phyloP scores from a whole-genome alignment of 257 asterid species.

The Penstemon eatonii region DNA sequence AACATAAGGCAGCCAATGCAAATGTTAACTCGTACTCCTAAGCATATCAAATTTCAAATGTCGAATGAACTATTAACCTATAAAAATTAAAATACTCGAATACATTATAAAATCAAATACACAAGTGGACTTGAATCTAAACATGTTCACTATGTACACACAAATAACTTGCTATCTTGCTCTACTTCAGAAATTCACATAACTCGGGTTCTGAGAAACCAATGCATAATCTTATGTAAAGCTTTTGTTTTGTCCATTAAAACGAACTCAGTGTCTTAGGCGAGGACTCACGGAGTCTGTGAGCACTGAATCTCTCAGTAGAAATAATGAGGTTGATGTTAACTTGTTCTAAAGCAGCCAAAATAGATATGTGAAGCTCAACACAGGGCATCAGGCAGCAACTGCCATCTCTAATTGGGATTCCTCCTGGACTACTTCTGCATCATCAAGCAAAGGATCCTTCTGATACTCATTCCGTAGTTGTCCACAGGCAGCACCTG shows the following conservation, averaged over 20 bases:
- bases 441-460: slow-evolving; percentile 53
- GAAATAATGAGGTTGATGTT: neutral
- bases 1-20: too few species aligned
- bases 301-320: neutral
- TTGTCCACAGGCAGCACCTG: slow-evolving; percentile 97
- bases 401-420: slow-evolving; percentile 48
- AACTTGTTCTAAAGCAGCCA: neutral
- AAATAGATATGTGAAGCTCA: neutral
- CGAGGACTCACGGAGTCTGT: neutral
- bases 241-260: slow-evolving; percentile 1
- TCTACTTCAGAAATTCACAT: neutral
- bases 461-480: slow-evolving; percentile 89
- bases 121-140: too few species aligned
- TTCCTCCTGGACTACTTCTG: slow-evolving; percentile 31
- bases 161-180: neutral
- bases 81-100: too few species aligned
- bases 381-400: slow-evolving; percentile 42
- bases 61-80: too few species aligned
- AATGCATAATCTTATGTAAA: slow-evolving; percentile 16
- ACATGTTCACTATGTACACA: neutral
- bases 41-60: too few species aligned
- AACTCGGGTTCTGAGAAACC: neutral
- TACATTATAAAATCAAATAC: too few species aligned
- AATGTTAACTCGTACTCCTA: too few species aligned
- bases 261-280: neutral